These are phyloP conservation scores for Claviceps sorghi DNA, from an alignment of 2,329 filamentous ascomycete species.

Conservation along the genomic window DNA sequence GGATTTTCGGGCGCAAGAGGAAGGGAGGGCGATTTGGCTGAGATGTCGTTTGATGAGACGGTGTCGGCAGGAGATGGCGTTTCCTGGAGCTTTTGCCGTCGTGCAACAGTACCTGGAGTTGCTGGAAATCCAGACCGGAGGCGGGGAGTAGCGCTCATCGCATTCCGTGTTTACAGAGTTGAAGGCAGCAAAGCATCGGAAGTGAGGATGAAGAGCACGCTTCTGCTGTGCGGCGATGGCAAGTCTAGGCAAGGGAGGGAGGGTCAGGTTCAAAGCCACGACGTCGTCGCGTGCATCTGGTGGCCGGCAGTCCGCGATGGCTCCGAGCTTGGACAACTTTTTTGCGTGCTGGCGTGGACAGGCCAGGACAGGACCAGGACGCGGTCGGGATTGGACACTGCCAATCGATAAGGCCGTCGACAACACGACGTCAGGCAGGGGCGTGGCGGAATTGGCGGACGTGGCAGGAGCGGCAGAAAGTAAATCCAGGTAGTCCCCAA, in stretches of 20 bases:
- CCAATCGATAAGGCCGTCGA: neutral
- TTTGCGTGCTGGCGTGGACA: neutral
- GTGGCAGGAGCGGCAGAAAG: no score
- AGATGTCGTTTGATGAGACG: constrained; percentile 15
- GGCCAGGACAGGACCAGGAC: neutral
- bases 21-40: constrained; percentile 21
- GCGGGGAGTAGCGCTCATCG: constrained; percentile 73
- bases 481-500: no score
- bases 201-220: neutral
- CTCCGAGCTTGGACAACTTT: constrained; percentile 1
- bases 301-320: neutral
- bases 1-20: constrained; percentile 33
- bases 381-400: neutral
- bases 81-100: constrained; percentile 18
- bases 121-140: constrained; percentile 69
- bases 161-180: constrained; percentile 32
- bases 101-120: constrained; percentile 45
- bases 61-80: constrained; percentile 19
- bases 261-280: neutral
- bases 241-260: neutral
- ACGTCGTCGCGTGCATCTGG: neutral
- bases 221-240: neutral
- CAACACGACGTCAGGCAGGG: neutral
- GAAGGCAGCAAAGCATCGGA: constrained; percentile 5
- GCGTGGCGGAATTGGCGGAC: no score